A percentile compares a stretch with the other conserved stretches of the same genome.
phyloP scores from a whole-genome alignment of 2,329 filamentous ascomycete species.

The Pestalotiopsis sp. region DNA sequence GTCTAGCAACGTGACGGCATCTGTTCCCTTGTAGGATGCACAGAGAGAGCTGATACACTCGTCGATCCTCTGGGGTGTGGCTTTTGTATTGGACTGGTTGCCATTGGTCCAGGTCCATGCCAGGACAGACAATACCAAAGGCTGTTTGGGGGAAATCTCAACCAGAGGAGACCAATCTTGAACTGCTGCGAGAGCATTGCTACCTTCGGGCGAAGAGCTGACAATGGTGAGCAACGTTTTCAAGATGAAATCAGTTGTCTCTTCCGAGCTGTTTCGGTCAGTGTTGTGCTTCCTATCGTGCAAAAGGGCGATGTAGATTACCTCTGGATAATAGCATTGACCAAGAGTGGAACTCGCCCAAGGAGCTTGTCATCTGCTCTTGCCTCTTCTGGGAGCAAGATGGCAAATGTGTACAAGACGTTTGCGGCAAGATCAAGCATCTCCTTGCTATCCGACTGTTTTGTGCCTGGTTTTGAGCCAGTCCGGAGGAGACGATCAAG shows the following conservation, averaged over 20 bases:
- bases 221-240: slow-evolving; percentile 61
- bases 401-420: slow-evolving; percentile 64
- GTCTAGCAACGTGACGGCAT: slow-evolving; percentile 60
- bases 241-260: slow-evolving; percentile 56
- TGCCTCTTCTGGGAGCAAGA: slow-evolving; percentile 55
- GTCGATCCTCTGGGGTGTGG: slow-evolving; percentile 46
- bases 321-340: slow-evolving; percentile 58
- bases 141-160: slow-evolving; percentile 58
- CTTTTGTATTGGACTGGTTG: slow-evolving; percentile 35
- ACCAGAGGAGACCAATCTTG: slow-evolving; percentile 58
- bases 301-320: slow-evolving; percentile 29
- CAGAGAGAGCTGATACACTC: slow-evolving; percentile 50
- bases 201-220: slow-evolving; percentile 52
- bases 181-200: slow-evolving; percentile 46
- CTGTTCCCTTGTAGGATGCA: slow-evolving; percentile 59
- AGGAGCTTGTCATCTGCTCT: slow-evolving; percentile 50
- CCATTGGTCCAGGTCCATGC: slow-evolving; percentile 59
- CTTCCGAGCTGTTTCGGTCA: slow-evolving; percentile 45
- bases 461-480: slow-evolving; percentile 39
- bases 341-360: slow-evolving; percentile 55
- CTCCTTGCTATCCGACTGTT: slow-evolving; percentile 51
- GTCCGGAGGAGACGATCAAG: slow-evolving; percentile 65
- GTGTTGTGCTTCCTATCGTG: not conserved
- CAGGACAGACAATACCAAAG: slow-evolving; percentile 58
- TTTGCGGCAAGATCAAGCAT: slow-evolving; percentile 68